Evolutionary conservation across 257 asterid species (phyloP).

Genomic region (Petrea volubilis): DNA sequence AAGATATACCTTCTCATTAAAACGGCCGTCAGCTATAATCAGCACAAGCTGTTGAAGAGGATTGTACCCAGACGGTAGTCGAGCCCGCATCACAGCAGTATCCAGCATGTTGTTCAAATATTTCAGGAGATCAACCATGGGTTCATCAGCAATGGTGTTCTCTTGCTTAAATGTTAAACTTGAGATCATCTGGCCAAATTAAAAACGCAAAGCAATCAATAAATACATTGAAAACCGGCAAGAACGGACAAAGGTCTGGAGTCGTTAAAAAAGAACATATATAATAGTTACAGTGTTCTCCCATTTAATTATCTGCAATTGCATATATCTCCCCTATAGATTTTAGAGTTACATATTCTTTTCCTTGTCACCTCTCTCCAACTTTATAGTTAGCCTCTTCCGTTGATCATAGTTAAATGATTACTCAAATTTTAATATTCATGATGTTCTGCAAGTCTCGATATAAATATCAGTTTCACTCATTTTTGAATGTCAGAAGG

Average conservation of each 20-base stretch:
- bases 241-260: background rate
- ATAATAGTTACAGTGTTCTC: too few species aligned
- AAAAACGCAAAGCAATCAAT: conserved; percentile 13
- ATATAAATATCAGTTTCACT: too few species aligned
- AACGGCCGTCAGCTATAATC: conserved; percentile 88
- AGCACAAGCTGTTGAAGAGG: conserved; percentile 98
- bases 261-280: background rate
- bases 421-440: too few species aligned
- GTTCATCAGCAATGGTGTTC: conserved; percentile 73
- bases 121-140: conserved; percentile 80
- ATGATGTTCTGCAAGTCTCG: too few species aligned
- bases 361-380: too few species aligned
- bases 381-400: too few species aligned
- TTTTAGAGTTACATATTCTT: too few species aligned
- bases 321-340: too few species aligned
- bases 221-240: background rate
- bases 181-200: conserved; percentile 69
- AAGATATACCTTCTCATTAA: conserved; percentile 71
- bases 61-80: conserved; percentile 79
- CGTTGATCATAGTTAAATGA: too few species aligned
- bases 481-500: too few species aligned
- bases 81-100: conserved; percentile 57
- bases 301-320: too few species aligned
- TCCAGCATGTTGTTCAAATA: conserved; percentile 75
- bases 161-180: conserved; percentile 91